Evolutionary conservation across 192 early-diverging fungal genomes (phyloP).

Genomic region (Chytriomyces sp.): DNA sequence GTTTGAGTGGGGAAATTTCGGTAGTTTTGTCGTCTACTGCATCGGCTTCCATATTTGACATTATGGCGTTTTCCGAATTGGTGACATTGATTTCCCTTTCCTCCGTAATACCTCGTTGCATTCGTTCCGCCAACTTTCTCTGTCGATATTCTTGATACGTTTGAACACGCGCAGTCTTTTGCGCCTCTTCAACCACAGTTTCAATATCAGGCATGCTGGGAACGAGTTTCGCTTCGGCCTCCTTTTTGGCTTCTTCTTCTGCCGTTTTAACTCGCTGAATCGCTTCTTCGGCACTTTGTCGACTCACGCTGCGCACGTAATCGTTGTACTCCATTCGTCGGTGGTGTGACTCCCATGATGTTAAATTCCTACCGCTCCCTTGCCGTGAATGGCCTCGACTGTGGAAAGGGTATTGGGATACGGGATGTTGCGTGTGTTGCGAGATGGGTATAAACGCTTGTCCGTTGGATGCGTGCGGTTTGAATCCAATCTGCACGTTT

Average conservation of each 20-base stretch:
- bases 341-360: constrained; percentile 11
- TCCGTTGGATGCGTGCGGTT: constrained; percentile 14
- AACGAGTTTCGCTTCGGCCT: background rate
- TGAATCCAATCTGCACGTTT: constrained; percentile 5
- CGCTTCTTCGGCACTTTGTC: constrained; percentile 14
- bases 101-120: background rate
- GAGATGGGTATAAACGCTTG: constrained; percentile 22
- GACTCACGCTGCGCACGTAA: constrained; percentile 10
- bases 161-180: background rate
- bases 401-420: background rate
- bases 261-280: background rate
- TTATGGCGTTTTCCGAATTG: background rate
- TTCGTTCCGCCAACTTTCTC: background rate
- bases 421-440: background rate
- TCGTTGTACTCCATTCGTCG: constrained; percentile 27
- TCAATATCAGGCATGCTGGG: background rate
- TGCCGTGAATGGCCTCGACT: background rate
- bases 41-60: background rate
- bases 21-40: background rate
- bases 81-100: background rate
- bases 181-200: background rate
- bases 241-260: background rate
- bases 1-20: background rate
- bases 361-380: background rate
- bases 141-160: background rate